Evolutionary conservation across 1,139 yeast genomes (phyloP), one percentile per base, ranked within the genome.

Genomic region (Suhomyces yuchorum): DNA sequence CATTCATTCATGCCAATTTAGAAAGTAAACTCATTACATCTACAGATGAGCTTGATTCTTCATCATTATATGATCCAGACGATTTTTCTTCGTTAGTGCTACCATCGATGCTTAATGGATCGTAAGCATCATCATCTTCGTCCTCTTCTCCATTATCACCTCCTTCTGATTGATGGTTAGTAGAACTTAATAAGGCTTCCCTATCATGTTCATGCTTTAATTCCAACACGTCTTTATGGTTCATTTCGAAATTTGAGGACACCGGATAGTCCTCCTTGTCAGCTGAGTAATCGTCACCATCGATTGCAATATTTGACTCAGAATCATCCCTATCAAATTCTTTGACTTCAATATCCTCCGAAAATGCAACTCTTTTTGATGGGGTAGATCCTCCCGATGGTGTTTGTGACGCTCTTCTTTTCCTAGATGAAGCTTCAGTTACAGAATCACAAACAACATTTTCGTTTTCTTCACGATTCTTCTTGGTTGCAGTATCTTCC

Each of bases 301-400:
- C 59, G 22, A 48, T 51, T 12, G 52, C 51, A 12, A 60, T 53
- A 34, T 63, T 57, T 28, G 62, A 66, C 1, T 65, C 58, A 32
- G 63, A 62, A 38, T 71, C 75, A 46, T 73, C 78, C 14, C 70
- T 56, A 37, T 70, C 74, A 47, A 61, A 75, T 52, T 75, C 80
- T 52, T 75, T 73, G 19, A 75, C 68, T 53, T 74, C 75, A n/a
- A 75, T 63, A 46, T 73, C 73, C 44, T 75, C 78, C 0, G 78
- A 68, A 52, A 75, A 75, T 14, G 80, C 79, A 8, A 75, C 80
- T 19, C 71, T 56, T 49, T 75, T 75, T 2, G 68, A 56, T 2
- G 71, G 71, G 4, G 71, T 63, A 0, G 68, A 62, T 12, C 58
- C 62, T 3, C 68, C 67, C 11, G 67, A 65, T 3, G 65, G 61